Conservation (phyloP, 768 basidiomycete species). For the Antrodiella citrinella region DNA sequence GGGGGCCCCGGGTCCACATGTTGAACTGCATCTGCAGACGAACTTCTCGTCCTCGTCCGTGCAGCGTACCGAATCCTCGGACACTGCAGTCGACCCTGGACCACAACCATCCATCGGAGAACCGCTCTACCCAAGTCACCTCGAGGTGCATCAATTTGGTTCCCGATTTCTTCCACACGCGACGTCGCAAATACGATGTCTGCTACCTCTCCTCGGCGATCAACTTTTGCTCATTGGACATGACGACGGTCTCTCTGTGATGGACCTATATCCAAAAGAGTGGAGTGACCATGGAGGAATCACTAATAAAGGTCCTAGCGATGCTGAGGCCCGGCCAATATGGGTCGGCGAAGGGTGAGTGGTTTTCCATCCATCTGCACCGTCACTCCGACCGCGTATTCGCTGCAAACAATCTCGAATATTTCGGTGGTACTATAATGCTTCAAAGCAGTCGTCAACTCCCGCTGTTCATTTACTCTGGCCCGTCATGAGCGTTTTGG, state of each 20-base stretch:
- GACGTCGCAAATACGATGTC: conserved; percentile 63
- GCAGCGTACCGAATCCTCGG: conserved; percentile 12
- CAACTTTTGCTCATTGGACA: conserved; percentile 70
- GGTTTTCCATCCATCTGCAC: too few species aligned
- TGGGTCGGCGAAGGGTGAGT: conserved; percentile 76
- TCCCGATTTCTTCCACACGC: conserved; percentile 82
- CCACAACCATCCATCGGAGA: conserved; percentile 34
- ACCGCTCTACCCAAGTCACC: conserved; percentile 49
- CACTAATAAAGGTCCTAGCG: conserved; percentile 51
- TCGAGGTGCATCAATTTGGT: conserved; percentile 71
- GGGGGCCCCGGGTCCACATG: neutral
- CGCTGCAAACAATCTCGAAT: conserved; percentile 71
- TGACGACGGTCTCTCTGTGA: conserved; percentile 70
- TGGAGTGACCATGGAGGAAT: conserved; percentile 36
- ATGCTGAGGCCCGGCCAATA: conserved; percentile 57
- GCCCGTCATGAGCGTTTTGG: too few species aligned
- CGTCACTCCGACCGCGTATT: conserved; percentile 41
- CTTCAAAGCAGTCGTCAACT: too few species aligned
- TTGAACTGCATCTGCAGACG: conserved; percentile 18
- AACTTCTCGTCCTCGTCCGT: conserved; percentile 12
- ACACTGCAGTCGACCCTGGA: conserved; percentile 12
- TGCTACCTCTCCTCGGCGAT: conserved; percentile 62
- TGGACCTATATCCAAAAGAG: conserved; percentile 77
- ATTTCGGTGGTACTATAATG: too few species aligned
- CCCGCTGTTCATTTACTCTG: too few species aligned